These are phyloP conservation scores for Termitomyces bulborhizus DNA, from an alignment of 768 basidiomycete genomes.

Conservation along the genomic window DNA sequence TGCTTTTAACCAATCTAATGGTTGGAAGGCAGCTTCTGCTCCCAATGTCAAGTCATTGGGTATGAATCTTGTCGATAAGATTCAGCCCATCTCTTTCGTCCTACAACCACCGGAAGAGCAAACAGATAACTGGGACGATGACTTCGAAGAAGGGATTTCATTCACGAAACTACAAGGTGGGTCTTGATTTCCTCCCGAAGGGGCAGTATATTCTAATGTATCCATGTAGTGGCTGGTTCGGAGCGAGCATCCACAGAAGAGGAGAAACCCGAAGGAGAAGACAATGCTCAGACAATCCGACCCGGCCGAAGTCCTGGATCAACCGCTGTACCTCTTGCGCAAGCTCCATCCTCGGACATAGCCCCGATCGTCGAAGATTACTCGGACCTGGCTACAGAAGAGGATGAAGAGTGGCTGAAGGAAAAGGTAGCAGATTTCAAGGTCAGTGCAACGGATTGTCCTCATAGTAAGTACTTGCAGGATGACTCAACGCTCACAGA, in stretches of 20 bases:
- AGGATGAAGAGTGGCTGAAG: conserved; percentile 60
- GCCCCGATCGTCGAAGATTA: conserved; percentile 82
- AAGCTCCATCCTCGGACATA: conserved; percentile 56
- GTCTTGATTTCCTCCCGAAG: background rate
- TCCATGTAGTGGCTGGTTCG: conserved; percentile 36
- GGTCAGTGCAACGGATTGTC: conserved; percentile 30
- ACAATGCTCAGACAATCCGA: conserved; percentile 76
- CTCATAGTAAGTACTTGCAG: background rate
- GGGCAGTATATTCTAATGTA: conserved; percentile 1
- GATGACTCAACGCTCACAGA: conserved; percentile 24
- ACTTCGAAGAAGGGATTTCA: conserved; percentile 93
- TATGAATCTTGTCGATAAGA: conserved; percentile 43
- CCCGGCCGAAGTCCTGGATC: conserved; percentile 65
- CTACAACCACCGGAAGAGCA: conserved; percentile 77
- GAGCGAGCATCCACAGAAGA: conserved; percentile 56
- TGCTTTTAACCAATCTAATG: conserved; percentile 21
- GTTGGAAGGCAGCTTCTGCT: conserved; percentile 28
- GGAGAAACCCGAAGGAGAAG: conserved; percentile 52
- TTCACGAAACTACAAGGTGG: conserved; percentile 74
- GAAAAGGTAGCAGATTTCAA: conserved; percentile 84
- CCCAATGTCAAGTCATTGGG: conserved; percentile 28
- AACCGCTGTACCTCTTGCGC: conserved; percentile 48
- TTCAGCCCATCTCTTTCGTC: conserved; percentile 58
- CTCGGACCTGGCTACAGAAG: conserved; percentile 80
- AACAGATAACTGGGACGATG: conserved; percentile 97